Percentiles rank a stretch among this genome's conserved stretches.
phyloP scores from a whole-genome alignment of 495 filamentous ascomycete species.

The Penicillium bialowiezense region DNA sequence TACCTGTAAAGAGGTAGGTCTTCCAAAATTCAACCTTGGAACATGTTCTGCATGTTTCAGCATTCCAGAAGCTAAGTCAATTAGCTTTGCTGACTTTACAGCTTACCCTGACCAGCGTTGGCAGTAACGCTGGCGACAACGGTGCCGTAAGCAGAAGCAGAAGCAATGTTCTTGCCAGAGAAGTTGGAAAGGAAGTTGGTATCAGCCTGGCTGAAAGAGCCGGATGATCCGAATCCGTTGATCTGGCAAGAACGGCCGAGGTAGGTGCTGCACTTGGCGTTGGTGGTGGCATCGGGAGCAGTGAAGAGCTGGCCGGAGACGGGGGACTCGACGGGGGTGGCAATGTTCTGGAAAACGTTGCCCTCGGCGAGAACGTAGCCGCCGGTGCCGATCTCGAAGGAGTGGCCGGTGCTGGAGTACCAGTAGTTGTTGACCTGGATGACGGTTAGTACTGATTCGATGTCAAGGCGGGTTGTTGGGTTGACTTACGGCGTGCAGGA shows the following conservation, averaged over 20 bases:
- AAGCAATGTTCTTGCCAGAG: conserved; percentile 47
- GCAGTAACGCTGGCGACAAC: conserved; percentile 32
- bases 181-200: conserved; percentile 48
- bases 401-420: conserved; percentile 50
- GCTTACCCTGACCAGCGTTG: conserved; percentile 34
- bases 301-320: conserved; percentile 44
- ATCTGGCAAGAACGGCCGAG: conserved; percentile 44
- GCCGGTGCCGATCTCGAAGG: conserved; percentile 52
- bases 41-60: not conserved
- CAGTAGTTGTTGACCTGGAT: conserved; percentile 58
- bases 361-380: conserved; percentile 55
- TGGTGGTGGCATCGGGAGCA: conserved; percentile 30
- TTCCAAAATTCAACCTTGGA: too few species aligned
- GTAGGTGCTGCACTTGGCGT: conserved; percentile 35
- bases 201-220: conserved; percentile 33
- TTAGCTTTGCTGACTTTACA: conserved; percentile 12
- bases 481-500: conserved; percentile 37
- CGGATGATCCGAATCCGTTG: conserved; percentile 47
- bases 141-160: conserved; percentile 32
- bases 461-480: too few species aligned
- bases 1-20: too few species aligned
- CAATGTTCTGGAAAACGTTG: conserved; percentile 57
- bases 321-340: conserved; percentile 21
- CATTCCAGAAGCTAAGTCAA: not conserved
- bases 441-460: not conserved